Percentiles rank a stretch among this genome's conserved stretches.
Conservation (phyloP, 805 yeast genomes). For the Zygosaccharomyces gambellarensis region DNA sequence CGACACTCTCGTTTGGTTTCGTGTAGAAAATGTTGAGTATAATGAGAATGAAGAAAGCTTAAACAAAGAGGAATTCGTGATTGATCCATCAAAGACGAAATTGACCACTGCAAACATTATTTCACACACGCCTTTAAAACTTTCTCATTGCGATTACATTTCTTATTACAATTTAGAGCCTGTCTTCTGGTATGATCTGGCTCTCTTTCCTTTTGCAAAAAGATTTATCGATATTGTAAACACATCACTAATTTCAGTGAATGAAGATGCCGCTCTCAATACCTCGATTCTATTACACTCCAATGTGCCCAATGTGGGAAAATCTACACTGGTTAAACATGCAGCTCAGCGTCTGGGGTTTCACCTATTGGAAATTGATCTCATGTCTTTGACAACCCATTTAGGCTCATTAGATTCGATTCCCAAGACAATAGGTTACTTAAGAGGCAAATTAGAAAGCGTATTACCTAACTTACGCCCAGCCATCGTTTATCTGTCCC, state of each 20-base stretch:
- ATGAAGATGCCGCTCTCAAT: slow-evolving; percentile 38
- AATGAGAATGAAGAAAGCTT: slow-evolving; percentile 15
- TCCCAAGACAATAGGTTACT: slow-evolving; percentile 68
- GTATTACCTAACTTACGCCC: slow-evolving; percentile 43
- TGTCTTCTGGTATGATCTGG: slow-evolving; percentile 34
- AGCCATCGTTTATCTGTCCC: slow-evolving; percentile 56
- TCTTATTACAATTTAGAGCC: slow-evolving; percentile 44
- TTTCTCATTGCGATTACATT: slow-evolving; percentile 38
- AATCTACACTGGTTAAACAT: slow-evolving; percentile 55
- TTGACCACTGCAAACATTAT: slow-evolving; percentile 64
- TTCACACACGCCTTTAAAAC: slow-evolving; percentile 36
- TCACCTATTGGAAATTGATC: slow-evolving; percentile 64
- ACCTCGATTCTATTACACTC: slow-evolving; percentile 68
- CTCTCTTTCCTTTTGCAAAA: slow-evolving; percentile 44
- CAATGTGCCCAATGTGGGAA: slow-evolving; percentile 72
- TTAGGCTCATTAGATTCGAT: slow-evolving; percentile 66
- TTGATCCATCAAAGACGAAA: slow-evolving; percentile 65
- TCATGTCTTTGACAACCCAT: slow-evolving; percentile 42
- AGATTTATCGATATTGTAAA: slow-evolving; percentile 50
- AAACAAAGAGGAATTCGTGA: slow-evolving; percentile 41
- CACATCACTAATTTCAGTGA: slow-evolving; percentile 41
- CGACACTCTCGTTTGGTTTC: slow-evolving; percentile 83
- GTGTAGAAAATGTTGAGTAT: slow-evolving; percentile 46
- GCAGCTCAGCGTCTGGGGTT: slow-evolving; percentile 57
- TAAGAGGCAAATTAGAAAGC: slow-evolving; percentile 72